phyloP scores from a whole-genome alignment of 371 early-diverging fungal genomes.

The Mortierella sp. region DNA sequence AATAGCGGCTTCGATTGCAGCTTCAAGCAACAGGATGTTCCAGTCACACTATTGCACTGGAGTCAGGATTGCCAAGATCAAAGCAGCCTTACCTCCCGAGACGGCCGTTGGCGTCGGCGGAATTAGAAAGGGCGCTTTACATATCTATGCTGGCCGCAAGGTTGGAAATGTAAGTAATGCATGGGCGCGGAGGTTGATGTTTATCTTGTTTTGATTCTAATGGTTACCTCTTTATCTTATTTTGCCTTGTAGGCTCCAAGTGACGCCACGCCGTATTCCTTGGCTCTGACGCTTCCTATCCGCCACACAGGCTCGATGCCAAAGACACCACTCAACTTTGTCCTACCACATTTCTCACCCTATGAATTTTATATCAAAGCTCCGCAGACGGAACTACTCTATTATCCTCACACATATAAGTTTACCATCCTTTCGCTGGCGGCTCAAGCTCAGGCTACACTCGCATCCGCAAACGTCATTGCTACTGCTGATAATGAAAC shows the following conservation, averaged over 20 bases:
- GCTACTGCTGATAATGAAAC: constrained; percentile 14
- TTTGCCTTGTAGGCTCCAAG: constrained; percentile 30
- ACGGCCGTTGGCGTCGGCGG: constrained; percentile 36
- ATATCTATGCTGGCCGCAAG: constrained; percentile 54
- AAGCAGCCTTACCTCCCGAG: constrained; percentile 47
- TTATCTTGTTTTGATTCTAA: background rate
- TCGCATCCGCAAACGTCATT: constrained; percentile 23
- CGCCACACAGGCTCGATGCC: constrained; percentile 42
- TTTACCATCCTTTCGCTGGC: constrained; percentile 45
- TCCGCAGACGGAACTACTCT: constrained; percentile 41
- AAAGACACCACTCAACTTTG: constrained; percentile 50
- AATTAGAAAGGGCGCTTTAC: constrained; percentile 45
- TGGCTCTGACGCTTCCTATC: constrained; percentile 48
- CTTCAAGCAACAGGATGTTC: constrained; percentile 4
- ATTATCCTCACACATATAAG: constrained; percentile 48
- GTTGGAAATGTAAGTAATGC: constrained; percentile 38
- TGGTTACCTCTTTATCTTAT: background rate
- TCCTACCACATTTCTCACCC: constrained; percentile 49
- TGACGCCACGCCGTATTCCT: constrained; percentile 43
- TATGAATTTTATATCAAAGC: constrained; percentile 53
- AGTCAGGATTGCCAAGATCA: constrained; percentile 50
- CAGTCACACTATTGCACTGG: constrained; percentile 46
- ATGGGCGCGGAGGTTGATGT: background rate
- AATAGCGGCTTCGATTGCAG: constrained; percentile 1
- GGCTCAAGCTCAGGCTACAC: constrained; percentile 32